Percentiles rank a stretch among this genome's conserved stretches.
phyloP scores from a whole-genome alignment of 306 rosid genomes.

The Quercus alba region DNA sequence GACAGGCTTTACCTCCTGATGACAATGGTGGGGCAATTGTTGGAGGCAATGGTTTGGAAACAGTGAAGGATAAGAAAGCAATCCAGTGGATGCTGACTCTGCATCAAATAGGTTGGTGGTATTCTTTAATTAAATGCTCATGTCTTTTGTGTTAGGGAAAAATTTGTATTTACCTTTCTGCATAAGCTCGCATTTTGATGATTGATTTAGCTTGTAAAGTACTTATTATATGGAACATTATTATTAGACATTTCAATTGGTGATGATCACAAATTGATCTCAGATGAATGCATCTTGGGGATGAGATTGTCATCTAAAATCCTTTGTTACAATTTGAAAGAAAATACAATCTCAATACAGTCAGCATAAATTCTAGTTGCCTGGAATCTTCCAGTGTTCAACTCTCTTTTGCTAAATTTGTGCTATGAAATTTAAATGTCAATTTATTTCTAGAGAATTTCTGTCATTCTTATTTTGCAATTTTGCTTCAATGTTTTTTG shows the following conservation, averaged over 20 bases:
- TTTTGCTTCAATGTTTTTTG: too few relatives aligned
- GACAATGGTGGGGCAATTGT: slow-evolving; percentile 20
- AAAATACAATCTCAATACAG: neutral
- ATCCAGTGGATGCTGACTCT: slow-evolving; percentile 95
- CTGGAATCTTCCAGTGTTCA: neutral
- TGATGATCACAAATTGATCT: neutral
- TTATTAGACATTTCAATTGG: neutral
- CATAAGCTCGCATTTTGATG: neutral
- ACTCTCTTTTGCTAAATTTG: neutral
- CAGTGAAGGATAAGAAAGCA: slow-evolving; percentile 61
- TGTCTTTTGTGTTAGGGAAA: neutral
- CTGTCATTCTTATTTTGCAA: too few relatives aligned
- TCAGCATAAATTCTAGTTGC: neutral
- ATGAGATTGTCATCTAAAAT: neutral
- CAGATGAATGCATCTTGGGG: neutral
- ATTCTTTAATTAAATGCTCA: neutral
- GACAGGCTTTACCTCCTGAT: slow-evolving; percentile 34
- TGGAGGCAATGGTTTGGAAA: slow-evolving; percentile 25
- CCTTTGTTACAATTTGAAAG: neutral
- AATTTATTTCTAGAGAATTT: neutral
- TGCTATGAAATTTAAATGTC: neutral
- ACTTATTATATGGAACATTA: neutral
- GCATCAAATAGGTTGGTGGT: slow-evolving; percentile 90
- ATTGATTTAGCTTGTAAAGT: slow-evolving; percentile 1
- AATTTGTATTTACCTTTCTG: neutral